These are phyloP conservation scores for Yamadazyma spencermartinsiae DNA, from an alignment of 1,139 yeast genomes.

Conservation along the genomic window DNA sequence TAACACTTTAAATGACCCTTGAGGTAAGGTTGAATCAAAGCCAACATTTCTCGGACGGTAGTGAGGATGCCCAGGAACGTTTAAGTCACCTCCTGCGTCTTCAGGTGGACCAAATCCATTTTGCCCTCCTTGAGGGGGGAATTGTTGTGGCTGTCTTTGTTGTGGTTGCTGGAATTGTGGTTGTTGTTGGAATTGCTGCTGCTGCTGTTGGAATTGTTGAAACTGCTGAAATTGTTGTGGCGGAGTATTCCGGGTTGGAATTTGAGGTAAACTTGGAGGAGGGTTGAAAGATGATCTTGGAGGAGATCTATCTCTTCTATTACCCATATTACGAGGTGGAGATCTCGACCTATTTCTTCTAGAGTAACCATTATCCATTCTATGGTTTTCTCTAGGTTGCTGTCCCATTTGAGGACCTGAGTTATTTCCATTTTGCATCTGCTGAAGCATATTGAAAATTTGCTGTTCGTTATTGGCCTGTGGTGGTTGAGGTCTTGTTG, in stretches of 20 bases:
- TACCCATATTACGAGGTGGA: conserved; percentile 34
- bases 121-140: conserved; percentile 4
- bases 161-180: conserved; percentile 12
- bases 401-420: not conserved
- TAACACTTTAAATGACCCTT: conserved; percentile 77
- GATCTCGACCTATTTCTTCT: conserved; percentile 62
- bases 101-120: conserved; percentile 8
- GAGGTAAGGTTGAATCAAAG: conserved; percentile 70
- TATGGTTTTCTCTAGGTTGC: conserved; percentile 8
- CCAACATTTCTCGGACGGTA: conserved; percentile 71
- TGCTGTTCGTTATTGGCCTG: conserved; percentile 20
- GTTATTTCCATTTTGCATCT: conserved; percentile 29
- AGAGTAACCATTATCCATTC: conserved; percentile 32
- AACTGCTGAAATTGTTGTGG: conserved; percentile 15
- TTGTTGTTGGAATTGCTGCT: conserved; percentile 8
- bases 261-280: conserved; percentile 16
- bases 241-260: conserved; percentile 15
- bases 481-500: conserved; percentile 9
- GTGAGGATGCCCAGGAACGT: conserved; percentile 69
- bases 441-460: conserved; percentile 46
- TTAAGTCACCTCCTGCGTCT: conserved; percentile 49
- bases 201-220: conserved; percentile 12
- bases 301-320: conserved; percentile 36
- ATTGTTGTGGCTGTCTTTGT: conserved; percentile 9
- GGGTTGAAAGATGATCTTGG: conserved; percentile 22